Conservation (phyloP, 768 basidiomycete species). For the Psilocybe azurescens region DNA sequence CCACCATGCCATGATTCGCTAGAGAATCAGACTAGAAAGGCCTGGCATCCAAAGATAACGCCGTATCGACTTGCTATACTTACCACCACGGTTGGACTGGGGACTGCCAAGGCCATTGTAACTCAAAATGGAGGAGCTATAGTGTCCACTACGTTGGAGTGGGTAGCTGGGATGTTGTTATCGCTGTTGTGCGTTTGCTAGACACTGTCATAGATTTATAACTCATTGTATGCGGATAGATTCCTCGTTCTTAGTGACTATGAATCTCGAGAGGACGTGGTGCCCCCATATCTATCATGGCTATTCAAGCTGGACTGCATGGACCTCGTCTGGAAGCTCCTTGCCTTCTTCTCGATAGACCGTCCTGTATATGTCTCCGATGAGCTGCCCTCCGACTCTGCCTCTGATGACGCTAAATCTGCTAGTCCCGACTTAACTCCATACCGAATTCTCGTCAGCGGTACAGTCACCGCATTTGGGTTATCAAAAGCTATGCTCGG, state of each 20-base stretch:
- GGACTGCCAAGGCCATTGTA: constrained; percentile 13
- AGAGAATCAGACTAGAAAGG: constrained; percentile 6
- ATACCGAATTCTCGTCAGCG: constrained; percentile 8
- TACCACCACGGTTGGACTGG: constrained; percentile 2
- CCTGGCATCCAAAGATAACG: background rate
- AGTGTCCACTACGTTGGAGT: constrained; percentile 18
- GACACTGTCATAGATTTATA: constrained; percentile 7
- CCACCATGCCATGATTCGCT: background rate
- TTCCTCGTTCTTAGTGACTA: background rate
- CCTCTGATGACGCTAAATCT: background rate
- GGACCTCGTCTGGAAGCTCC: background rate
- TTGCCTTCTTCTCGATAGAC: background rate
- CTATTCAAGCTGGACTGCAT: constrained; percentile 2
- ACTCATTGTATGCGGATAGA: constrained; percentile 2
- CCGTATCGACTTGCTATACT: constrained; percentile 14
- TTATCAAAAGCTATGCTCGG: constrained; percentile 12
- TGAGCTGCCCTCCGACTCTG: background rate
- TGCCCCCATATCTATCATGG: background rate
- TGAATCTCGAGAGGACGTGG: background rate
- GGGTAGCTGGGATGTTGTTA: constrained; percentile 15
- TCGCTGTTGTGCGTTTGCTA: constrained; percentile 11
- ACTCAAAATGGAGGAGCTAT: constrained; percentile 3
- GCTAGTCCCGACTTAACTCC: background rate
- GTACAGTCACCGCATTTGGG: constrained; percentile 8
- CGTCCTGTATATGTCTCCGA: background rate